Evolutionary conservation across 306 rosid genomes (phyloP).

Genomic region (Luffa acutangula): DNA sequence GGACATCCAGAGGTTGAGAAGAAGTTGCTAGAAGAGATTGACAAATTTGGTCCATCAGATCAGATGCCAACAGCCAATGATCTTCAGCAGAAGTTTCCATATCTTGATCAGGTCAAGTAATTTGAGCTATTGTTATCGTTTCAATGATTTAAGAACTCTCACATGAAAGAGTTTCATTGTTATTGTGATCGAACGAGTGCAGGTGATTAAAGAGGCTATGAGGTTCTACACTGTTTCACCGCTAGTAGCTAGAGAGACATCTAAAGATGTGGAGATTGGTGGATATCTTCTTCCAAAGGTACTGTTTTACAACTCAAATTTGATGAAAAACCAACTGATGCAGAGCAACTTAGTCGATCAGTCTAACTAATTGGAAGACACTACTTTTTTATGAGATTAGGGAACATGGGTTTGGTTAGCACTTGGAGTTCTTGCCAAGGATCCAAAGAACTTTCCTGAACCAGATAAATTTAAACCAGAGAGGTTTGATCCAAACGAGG

Average conservation of each 20-base stretch:
- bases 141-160: not conserved
- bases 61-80: constrained; percentile 47
- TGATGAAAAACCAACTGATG: not conserved
- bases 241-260: constrained; percentile 84
- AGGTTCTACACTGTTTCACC: constrained; percentile 75
- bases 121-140: not conserved
- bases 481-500: constrained; percentile 69
- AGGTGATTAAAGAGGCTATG: constrained; percentile 93
- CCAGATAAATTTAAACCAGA: constrained; percentile 90
- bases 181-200: constrained; percentile 13
- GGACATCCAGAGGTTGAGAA: constrained; percentile 72
- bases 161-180: not conserved
- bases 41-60: constrained; percentile 46
- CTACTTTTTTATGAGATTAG: constrained; percentile 24
- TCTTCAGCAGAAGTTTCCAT: constrained; percentile 69
- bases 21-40: constrained; percentile 60
- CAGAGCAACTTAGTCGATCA: not conserved
- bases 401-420: constrained; percentile 99
- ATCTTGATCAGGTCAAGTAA: constrained; percentile 59
- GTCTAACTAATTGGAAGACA: not conserved
- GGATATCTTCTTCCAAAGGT: constrained; percentile 94
- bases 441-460: constrained; percentile 71
- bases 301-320: not conserved
- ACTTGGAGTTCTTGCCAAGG: constrained; percentile 81
- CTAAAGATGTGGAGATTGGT: constrained; percentile 67